These are phyloP conservation scores for Sporothrix protearum DNA, from an alignment of 2,329 filamentous ascomycete genomes.

Conservation along the genomic window DNA sequence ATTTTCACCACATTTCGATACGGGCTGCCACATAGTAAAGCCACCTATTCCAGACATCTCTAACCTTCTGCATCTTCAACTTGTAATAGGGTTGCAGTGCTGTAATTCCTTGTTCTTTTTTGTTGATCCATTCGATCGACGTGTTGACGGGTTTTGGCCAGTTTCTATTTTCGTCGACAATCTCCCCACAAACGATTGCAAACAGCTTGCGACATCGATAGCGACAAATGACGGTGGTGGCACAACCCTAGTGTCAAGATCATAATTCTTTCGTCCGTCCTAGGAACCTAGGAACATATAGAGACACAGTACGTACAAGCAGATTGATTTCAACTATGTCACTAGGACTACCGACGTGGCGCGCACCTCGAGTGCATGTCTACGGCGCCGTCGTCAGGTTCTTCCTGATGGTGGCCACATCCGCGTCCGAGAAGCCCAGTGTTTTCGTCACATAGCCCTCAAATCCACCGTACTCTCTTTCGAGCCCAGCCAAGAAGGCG, in stretches of 20 bases:
- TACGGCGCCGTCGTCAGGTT: conserved; percentile 38
- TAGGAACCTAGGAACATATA: no score
- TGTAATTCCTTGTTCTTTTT: not conserved
- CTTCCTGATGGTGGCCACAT: conserved; percentile 46
- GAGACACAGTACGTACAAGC: not conserved
- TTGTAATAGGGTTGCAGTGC: conserved; percentile 4
- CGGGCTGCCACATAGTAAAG: not conserved
- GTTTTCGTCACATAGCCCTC: conserved; percentile 45
- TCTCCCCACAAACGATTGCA: not conserved
- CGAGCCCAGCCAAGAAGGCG: conserved; percentile 44
- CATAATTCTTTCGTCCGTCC: not conserved
- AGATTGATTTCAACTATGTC: not conserved
- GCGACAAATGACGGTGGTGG: not conserved
- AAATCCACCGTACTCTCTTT: conserved; percentile 46
- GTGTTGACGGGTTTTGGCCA: not conserved
- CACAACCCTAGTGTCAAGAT: not conserved
- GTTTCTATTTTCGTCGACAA: not conserved
- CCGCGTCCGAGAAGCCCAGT: conserved; percentile 46
- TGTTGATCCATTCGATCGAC: not conserved
- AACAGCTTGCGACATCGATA: not conserved
- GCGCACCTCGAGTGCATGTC: not conserved
- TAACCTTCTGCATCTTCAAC: not conserved
- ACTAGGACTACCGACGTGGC: not conserved
- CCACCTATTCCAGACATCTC: not conserved
- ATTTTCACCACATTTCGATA: not conserved